Percentiles rank a stretch among this genome's conserved stretches.
phyloP scores from a whole-genome alignment of 2,329 filamentous ascomycete species.

The Sporothrix schenckii region DNA sequence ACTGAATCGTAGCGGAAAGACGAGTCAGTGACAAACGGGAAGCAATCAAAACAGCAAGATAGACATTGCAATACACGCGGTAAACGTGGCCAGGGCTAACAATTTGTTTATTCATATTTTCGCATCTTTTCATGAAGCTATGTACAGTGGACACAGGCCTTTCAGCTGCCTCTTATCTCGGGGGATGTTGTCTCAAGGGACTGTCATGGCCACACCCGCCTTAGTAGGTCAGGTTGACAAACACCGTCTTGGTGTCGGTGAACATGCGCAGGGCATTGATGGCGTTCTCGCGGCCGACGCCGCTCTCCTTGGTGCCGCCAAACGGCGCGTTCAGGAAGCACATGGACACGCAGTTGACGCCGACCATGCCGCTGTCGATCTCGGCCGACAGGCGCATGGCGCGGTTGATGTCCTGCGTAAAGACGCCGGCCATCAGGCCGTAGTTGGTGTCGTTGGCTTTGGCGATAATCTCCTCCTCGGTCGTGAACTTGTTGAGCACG shows the following conservation, averaged over 20 bases:
- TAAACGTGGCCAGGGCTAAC: no score
- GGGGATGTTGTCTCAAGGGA: not conserved
- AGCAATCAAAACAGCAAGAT: not conserved
- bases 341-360: slow-evolving; percentile 59
- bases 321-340: slow-evolving; percentile 50
- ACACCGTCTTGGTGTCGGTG: slow-evolving; percentile 55
- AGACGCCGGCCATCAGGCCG: slow-evolving; percentile 53
- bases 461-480: slow-evolving; percentile 58
- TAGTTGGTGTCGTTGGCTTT: slow-evolving; percentile 59
- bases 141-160: slow-evolving; percentile 14
- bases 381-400: slow-evolving; percentile 58
- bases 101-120: not conserved
- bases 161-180: not conserved
- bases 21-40: not conserved
- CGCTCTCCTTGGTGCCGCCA: slow-evolving; percentile 55
- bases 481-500: slow-evolving; percentile 58
- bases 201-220: not conserved
- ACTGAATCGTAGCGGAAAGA: slow-evolving; percentile 1
- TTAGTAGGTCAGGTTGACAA: slow-evolving; percentile 46
- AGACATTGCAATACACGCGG: not conserved
- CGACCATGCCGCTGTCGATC: slow-evolving; percentile 70
- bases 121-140: slow-evolving; percentile 15
- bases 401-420: slow-evolving; percentile 65
- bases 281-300: slow-evolving; percentile 54
- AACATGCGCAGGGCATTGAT: slow-evolving; percentile 52